Evolutionary conservation across 1,284 basidiomycete genomes (phyloP).

Genomic region (Boletus chippewaensis): DNA sequence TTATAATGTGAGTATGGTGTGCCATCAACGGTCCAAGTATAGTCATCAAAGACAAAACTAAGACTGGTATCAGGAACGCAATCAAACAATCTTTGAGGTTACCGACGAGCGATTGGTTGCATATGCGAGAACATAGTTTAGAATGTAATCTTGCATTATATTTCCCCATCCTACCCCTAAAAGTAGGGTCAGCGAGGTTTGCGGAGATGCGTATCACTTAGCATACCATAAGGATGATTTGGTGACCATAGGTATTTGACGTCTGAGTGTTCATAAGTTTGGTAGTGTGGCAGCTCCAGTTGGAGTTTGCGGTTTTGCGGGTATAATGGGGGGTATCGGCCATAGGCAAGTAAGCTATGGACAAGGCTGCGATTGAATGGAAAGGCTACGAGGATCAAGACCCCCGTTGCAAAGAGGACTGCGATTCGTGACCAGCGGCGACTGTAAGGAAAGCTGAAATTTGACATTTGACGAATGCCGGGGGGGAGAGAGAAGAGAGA

Average conservation of each 20-base stretch:
- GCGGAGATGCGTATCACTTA: too few species aligned
- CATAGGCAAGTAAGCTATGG: conserved; percentile 13
- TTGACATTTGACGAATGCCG: conserved; percentile 9
- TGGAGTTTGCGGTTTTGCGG: conserved; percentile 10
- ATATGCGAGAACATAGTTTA: conserved; percentile 33
- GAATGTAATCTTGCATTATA: conserved; percentile 37
- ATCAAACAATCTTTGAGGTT: not conserved
- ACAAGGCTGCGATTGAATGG: conserved; percentile 26
- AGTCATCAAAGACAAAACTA: conserved; percentile 39
- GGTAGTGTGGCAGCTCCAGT: conserved; percentile 19
- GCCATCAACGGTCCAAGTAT: conserved; percentile 30
- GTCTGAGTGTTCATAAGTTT: conserved; percentile 18
- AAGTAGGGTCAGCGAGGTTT: conserved; percentile 4
- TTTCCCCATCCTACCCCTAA: conserved; percentile 37
- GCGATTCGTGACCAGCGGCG: conserved; percentile 5
- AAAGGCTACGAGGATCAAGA: conserved; percentile 19
- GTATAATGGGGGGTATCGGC: conserved; percentile 25
- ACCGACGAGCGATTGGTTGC: conserved; percentile 32
- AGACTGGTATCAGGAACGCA: not conserved
- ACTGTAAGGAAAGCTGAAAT: not conserved
- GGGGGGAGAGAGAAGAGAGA: not conserved
- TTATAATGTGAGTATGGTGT: conserved; percentile 28
- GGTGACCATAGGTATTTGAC: conserved; percentile 28
- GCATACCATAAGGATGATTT: conserved; percentile 24
- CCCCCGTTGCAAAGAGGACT: conserved; percentile 6